phyloP scores from a whole-genome alignment of 129 eudicot species.

The Deinandra increscens region DNA sequence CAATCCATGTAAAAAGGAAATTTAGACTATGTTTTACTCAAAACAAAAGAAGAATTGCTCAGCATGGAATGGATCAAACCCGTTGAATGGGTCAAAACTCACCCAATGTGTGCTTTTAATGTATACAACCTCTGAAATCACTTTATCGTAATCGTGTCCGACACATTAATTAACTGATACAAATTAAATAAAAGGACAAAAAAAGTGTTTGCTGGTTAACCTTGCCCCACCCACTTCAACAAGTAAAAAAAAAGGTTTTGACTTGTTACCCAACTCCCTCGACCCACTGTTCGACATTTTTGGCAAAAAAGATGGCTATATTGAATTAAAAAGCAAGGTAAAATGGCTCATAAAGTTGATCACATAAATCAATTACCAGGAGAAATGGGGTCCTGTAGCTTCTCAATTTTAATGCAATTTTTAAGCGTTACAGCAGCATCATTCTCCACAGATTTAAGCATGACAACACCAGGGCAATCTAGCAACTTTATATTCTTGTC shows the following conservation, averaged over 20 bases:
- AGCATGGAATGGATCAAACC: not conserved
- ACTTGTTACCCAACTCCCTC: not conserved
- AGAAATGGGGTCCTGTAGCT: constrained; percentile 71
- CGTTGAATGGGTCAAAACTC: not conserved
- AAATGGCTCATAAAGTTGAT: not conserved
- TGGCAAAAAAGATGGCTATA: not conserved
- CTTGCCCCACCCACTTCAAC: not conserved
- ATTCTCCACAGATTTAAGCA: constrained; percentile 65
- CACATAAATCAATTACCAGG: constrained; percentile 51
- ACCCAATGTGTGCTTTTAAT: not conserved
- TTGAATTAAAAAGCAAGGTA: not conserved
- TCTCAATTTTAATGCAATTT: constrained; percentile 87
- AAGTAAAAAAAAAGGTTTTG: not conserved
- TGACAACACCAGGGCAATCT: constrained; percentile 97
- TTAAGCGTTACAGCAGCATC: constrained; percentile 76
- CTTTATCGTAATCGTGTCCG: not conserved
- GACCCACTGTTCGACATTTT: no score
- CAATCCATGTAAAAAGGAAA: constrained; percentile 20
- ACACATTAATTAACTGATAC: not conserved
- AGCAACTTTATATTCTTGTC: constrained; percentile 80
- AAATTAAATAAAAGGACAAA: not conserved
- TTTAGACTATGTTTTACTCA: not conserved
- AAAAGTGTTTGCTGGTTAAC: not conserved
- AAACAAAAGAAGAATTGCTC: no score
- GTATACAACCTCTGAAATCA: not conserved